phyloP scores from a whole-genome alignment of 352 stramenopile genomes.

The Pythium biforme region DNA sequence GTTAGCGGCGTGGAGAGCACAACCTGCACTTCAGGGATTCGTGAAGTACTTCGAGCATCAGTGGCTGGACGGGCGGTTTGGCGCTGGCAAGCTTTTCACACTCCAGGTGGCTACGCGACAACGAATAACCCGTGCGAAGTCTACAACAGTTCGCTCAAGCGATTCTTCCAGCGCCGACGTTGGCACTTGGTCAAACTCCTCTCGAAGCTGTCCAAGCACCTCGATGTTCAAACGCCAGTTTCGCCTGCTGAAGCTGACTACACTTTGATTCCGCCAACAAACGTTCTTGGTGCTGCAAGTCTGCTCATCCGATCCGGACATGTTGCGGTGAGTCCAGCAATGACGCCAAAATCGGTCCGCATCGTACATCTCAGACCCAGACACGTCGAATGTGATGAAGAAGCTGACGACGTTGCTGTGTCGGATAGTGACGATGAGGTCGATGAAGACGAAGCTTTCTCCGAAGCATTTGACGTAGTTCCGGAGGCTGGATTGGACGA shows the following conservation, averaged over 20 bases:
- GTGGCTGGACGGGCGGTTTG: conserved; percentile 3
- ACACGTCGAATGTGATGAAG: too few relatives aligned
- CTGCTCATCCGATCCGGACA: background rate
- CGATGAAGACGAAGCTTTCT: too few relatives aligned
- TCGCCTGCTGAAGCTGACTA: background rate
- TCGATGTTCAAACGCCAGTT: background rate
- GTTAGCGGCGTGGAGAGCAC: background rate
- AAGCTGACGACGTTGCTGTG: too few relatives aligned
- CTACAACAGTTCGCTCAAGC: conserved; percentile 7
- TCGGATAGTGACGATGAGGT: too few relatives aligned
- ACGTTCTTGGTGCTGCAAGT: background rate
- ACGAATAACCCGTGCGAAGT: conserved; percentile 15
- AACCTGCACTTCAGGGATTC: background rate
- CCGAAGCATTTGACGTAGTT: too few relatives aligned
- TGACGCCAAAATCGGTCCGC: too few relatives aligned
- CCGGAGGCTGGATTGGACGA: too few relatives aligned
- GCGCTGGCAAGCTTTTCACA: conserved; percentile 10
- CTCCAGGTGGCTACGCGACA: background rate
- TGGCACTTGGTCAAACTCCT: conserved; percentile 8
- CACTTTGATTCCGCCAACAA: background rate
- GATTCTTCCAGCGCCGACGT: conserved; percentile 4
- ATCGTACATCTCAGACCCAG: too few relatives aligned
- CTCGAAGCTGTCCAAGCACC: background rate
- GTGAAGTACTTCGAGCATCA: background rate
- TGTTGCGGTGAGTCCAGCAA: too few relatives aligned